phyloP scores from a whole-genome alignment of 2,329 filamentous ascomycete species.

The Botrytis hyacinthi region DNA sequence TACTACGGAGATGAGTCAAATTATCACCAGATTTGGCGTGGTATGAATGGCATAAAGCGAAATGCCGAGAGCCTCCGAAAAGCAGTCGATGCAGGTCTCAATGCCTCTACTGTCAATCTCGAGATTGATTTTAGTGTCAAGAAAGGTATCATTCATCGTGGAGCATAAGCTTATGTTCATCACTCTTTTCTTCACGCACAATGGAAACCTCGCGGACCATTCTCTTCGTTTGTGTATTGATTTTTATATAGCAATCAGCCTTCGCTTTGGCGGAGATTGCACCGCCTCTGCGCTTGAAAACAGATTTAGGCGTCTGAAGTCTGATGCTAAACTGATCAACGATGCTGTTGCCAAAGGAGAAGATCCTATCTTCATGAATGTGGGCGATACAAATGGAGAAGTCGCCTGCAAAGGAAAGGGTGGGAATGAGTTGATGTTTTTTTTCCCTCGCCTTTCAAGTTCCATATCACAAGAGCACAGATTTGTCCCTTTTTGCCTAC shows the following conservation, averaged over 20 bases:
- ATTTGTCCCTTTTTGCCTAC: not conserved
- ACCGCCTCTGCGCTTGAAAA: slow-evolving; percentile 42
- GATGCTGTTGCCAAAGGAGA: slow-evolving; percentile 34
- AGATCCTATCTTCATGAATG: slow-evolving; percentile 40
- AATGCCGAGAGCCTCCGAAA: slow-evolving; percentile 25
- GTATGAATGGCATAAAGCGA: slow-evolving; percentile 28
- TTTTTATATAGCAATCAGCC: slow-evolving; percentile 26
- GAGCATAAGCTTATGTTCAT: not conserved
- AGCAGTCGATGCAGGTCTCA: slow-evolving; percentile 29
- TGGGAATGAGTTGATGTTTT: slow-evolving; percentile 20
- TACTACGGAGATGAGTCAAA: slow-evolving; percentile 38
- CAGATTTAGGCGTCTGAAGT: slow-evolving; percentile 43
- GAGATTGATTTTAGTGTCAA: slow-evolving; percentile 10
- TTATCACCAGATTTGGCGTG: slow-evolving; percentile 30
- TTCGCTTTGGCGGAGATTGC: slow-evolving; percentile 38
- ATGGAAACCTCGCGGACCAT: not conserved
- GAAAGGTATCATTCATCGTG: slow-evolving; percentile 29
- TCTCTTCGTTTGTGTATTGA: slow-evolving; percentile 27
- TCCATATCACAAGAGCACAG: slow-evolving; percentile 18
- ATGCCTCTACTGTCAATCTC: slow-evolving; percentile 29
- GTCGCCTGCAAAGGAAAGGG: slow-evolving; percentile 12
- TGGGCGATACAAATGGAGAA: slow-evolving; percentile 27
- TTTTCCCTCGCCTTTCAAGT: slow-evolving; percentile 7
- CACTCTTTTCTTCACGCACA: not conserved
- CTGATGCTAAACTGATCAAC: slow-evolving; percentile 41